These are phyloP conservation scores for Endoconidiophora laricicola DNA, from an alignment of 2,329 filamentous ascomycete species.

Conservation along the genomic window DNA sequence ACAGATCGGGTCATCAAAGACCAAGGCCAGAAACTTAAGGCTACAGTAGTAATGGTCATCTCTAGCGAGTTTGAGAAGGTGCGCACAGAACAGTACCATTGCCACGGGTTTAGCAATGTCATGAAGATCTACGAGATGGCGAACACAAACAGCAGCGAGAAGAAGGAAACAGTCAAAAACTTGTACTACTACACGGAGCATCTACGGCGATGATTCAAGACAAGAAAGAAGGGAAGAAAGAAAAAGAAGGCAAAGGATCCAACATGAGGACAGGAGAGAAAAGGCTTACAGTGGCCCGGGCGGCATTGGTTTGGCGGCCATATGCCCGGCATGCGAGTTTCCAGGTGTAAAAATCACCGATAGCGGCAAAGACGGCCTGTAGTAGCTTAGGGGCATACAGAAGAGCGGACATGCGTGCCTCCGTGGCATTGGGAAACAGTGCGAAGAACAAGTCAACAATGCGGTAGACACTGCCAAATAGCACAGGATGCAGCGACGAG, in stretches of 20 bases:
- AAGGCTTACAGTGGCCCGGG: slow-evolving; percentile 51
- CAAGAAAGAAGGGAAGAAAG: neutral
- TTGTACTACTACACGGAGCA: neutral
- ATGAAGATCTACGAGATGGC: slow-evolving; percentile 41
- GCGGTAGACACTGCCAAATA: slow-evolving; percentile 67
- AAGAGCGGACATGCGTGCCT: slow-evolving; percentile 44
- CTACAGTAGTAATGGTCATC: slow-evolving; percentile 67
- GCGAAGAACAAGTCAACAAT: slow-evolving; percentile 39
- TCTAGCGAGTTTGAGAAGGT: slow-evolving; percentile 92
- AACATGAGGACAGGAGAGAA: neutral
- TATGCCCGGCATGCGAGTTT: slow-evolving; percentile 60
- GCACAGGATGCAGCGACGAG: slow-evolving; percentile 75
- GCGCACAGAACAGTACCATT: slow-evolving; percentile 87
- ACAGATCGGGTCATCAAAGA: slow-evolving; percentile 33
- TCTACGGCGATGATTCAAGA: slow-evolving; percentile 18
- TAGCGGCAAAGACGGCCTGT: slow-evolving; percentile 62
- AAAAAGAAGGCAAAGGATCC: neutral
- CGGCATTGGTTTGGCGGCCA: slow-evolving; percentile 43
- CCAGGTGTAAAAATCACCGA: slow-evolving; percentile 79
- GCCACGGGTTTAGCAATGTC: slow-evolving; percentile 69
- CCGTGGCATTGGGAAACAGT: slow-evolving; percentile 32
- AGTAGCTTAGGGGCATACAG: slow-evolving; percentile 55
- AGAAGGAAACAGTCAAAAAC: slow-evolving; percentile 7
- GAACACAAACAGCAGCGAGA: neutral
- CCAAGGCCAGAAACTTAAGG: slow-evolving; percentile 81